phyloP scores from a whole-genome alignment of 169 alveolate species.

The Eimeria zaria region DNA sequence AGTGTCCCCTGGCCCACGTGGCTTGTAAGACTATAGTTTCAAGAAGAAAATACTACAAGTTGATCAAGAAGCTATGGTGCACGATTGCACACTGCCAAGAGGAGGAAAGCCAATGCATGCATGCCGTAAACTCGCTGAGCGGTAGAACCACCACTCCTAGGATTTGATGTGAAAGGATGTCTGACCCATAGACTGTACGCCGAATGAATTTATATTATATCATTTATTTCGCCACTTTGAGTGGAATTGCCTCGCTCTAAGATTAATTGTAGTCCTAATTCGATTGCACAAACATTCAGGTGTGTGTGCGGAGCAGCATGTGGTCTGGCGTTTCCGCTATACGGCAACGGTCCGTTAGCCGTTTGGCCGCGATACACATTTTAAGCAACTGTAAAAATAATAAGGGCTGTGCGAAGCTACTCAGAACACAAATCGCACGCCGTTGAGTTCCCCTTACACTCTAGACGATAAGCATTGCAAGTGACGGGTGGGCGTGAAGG shows the following conservation, averaged over 20 bases:
- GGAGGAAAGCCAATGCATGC: constrained; percentile 71
- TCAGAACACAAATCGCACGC: not conserved
- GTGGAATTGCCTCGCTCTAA: not conserved
- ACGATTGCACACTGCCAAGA: constrained; percentile 7
- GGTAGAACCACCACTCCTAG: constrained; percentile 5
- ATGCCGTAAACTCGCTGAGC: constrained; percentile 10
- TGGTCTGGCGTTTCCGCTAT: not conserved
- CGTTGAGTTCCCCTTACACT: not conserved
- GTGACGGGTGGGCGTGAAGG: not conserved
- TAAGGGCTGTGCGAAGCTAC: not conserved
- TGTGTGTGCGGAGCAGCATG: not conserved
- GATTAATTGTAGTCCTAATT: not conserved
- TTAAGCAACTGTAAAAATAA: not conserved
- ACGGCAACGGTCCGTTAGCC: not conserved
- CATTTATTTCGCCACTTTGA: not conserved
- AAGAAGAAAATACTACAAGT: not conserved
- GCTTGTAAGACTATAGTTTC: not conserved
- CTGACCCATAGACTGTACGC: not conserved
- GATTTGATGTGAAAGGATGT: not conserved
- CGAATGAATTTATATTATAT: not conserved
- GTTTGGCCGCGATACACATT: not conserved
- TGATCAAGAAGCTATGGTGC: not conserved
- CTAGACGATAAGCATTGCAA: not conserved
- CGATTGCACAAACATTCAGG: no score
- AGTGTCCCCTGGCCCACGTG: constrained; percentile 50